Evolutionary conservation across 306 rosid species (phyloP).

Genomic region (Trichosanthes truncata): DNA sequence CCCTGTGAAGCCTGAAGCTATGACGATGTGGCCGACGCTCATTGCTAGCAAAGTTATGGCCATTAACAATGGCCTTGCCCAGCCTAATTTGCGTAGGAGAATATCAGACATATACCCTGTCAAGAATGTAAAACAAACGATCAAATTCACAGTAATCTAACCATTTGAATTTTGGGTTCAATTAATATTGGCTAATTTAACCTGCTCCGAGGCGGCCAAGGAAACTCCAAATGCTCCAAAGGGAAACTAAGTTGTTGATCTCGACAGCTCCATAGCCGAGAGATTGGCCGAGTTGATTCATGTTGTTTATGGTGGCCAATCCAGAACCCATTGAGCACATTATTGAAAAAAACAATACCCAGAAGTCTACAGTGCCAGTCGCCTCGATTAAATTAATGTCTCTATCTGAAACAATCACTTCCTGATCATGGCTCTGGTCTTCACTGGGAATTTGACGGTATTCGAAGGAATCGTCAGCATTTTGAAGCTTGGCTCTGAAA

Average conservation of each 20-base stretch:
- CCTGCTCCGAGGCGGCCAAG: constrained; percentile 86
- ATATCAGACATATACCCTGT: constrained; percentile 57
- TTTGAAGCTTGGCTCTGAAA: not conserved
- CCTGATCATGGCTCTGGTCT: not conserved
- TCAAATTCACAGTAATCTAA: too few species aligned
- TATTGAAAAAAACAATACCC: constrained; percentile 70
- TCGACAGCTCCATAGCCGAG: constrained; percentile 47
- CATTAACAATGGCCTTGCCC: constrained; percentile 64
- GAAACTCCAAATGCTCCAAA: constrained; percentile 93
- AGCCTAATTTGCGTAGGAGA: constrained; percentile 49
- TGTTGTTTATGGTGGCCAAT: constrained; percentile 59
- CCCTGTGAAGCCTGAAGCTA: constrained; percentile 59
- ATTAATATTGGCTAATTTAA: too few species aligned
- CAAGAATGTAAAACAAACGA: too few species aligned
- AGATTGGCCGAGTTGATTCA: constrained; percentile 74
- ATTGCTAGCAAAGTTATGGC: constrained; percentile 33
- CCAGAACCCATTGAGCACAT: constrained; percentile 79
- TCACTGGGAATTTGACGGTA: constrained; percentile 32
- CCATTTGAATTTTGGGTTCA: too few species aligned
- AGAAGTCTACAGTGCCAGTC: constrained; percentile 45
- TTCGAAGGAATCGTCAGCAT: constrained; percentile 11
- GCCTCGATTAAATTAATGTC: constrained; percentile 46
- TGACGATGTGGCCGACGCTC: constrained; percentile 50
- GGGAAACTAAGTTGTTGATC: constrained; percentile 52
- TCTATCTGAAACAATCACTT: constrained; percentile 11